Evolutionary conservation across 352 stramenopile species (phyloP), one percentile per base, ranked within the genome.

Genomic region (Pythium plurisporium): DNA sequence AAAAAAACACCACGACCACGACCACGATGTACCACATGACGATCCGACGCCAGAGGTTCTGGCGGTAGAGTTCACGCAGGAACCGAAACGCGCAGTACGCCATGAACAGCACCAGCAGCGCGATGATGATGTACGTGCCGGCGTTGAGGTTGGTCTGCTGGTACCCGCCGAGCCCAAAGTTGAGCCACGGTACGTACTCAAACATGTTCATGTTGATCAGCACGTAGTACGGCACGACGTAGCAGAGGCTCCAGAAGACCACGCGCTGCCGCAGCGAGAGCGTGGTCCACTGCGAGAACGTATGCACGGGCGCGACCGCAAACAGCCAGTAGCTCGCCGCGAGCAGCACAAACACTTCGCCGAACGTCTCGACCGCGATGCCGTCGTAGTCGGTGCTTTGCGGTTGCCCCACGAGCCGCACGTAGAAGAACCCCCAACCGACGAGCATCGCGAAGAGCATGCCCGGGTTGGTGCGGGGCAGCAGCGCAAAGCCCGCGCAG

Each of bases 181-280:
- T 89, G 44, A 93, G 76, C 79, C 83, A 91, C 27, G 81, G 75
- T 4, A 91, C 8, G 44, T 85, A 89, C 43, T 69, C 70, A 36
- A 91, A 73, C 50, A 88, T 72, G 49, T 87, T 90, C 64, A 93
- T 72, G 58, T 93, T 81, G 25, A 91, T 70, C 64, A 91, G 66
- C 22, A 79, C 43, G 50, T 89, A 80, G 65, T 69, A 93, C 27
- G 83, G 83, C 20, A 85, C 9, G 9, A 90, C 70, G 40, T 89
- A 91, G 52, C 75, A 87, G 14, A 81, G 6, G 5, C 65, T 57
- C 77, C 81, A 93, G 44, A 87, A 59, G 14, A 87, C 4, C 23
- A 77, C 26, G 19, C 77, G 77, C 7, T 69, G 58, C 37, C 70
- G 56, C 5, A 72, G 25, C 2, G 61, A 33, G 23, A 73, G 49